phyloP scores from a whole-genome alignment of 345 rosid genomes.

The Camelina laxa region DNA sequence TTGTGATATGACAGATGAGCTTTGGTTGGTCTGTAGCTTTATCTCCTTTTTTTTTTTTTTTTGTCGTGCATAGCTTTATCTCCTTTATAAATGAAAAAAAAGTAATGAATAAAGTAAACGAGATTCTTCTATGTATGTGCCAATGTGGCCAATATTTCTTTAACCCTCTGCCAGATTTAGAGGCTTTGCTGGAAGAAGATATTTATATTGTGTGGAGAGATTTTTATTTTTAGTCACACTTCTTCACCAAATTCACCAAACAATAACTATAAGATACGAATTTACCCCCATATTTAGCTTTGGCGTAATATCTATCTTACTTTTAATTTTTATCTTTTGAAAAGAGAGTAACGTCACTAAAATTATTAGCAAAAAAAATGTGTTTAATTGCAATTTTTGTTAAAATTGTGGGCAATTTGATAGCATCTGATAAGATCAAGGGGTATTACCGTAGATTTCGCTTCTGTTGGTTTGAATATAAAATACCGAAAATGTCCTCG shows the following conservation, averaged over 20 bases:
- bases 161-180: not conserved
- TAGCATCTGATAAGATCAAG: constrained; percentile 21
- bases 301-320: not conserved
- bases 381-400: not conserved
- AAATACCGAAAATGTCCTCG: constrained; percentile 26
- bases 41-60: too few relatives aligned
- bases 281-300: not conserved
- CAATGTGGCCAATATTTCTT: not conserved
- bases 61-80: not conserved
- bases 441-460: constrained; percentile 5
- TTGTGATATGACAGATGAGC: constrained; percentile 16
- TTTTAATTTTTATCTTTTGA: not conserved
- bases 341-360: not conserved
- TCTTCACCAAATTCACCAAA: not conserved
- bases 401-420: not conserved
- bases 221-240: not conserved
- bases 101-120: not conserved
- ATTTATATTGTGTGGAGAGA: not conserved
- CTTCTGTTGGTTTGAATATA: not conserved
- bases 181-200: not conserved
- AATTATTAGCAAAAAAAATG: not conserved
- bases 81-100: constrained; percentile 25
- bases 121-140: not conserved
- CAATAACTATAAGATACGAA: not conserved
- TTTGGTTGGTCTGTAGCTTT: not conserved